Conservation (phyloP, 805 yeast species). For the Dipodascopsis tothii region DNA sequence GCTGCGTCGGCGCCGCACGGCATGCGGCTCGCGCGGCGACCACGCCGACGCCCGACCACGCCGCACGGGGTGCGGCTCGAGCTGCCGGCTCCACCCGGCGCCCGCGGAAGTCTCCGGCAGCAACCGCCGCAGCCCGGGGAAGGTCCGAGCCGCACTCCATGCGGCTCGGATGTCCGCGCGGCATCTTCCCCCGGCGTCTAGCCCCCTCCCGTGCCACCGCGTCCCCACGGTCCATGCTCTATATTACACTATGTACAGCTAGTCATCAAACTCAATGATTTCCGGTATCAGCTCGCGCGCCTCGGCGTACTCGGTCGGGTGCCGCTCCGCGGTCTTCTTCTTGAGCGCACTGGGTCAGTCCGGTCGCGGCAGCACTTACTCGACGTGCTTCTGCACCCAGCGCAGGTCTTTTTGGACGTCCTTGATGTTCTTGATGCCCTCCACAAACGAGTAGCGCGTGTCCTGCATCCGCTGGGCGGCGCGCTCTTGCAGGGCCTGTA, state of each 20-base stretch:
- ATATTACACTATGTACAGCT: neutral
- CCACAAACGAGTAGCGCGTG: slow-evolving; percentile 13
- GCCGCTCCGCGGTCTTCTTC: slow-evolving; percentile 7
- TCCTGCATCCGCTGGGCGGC: slow-evolving; percentile 10
- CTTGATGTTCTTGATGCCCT: slow-evolving; percentile 12
- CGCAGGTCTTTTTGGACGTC: slow-evolving; percentile 20
- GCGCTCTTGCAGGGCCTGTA: slow-evolving; percentile 14
- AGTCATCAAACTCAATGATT: slow-evolving; percentile 19
- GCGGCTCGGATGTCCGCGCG: too few species aligned
- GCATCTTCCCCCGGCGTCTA: too few species aligned
- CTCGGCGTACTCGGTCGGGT: slow-evolving; percentile 10
- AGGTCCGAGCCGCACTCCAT: too few species aligned
- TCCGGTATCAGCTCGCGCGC: slow-evolving; percentile 21
- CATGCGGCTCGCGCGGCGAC: too few species aligned
- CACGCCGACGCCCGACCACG: too few species aligned
- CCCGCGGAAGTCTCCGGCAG: too few species aligned
- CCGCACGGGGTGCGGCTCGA: too few species aligned
- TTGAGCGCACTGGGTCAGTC: slow-evolving; percentile 3
- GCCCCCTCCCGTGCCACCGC: too few species aligned
- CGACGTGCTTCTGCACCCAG: slow-evolving; percentile 21
- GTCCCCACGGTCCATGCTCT: neutral
- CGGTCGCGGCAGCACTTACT: neutral
- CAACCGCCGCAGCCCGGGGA: too few species aligned
- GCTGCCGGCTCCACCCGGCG: too few species aligned
- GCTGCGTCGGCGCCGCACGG: too few species aligned